These are phyloP conservation scores for Mrakia hoshinonis DNA, from an alignment of 768 basidiomycete genomes.

Conservation along the genomic window DNA sequence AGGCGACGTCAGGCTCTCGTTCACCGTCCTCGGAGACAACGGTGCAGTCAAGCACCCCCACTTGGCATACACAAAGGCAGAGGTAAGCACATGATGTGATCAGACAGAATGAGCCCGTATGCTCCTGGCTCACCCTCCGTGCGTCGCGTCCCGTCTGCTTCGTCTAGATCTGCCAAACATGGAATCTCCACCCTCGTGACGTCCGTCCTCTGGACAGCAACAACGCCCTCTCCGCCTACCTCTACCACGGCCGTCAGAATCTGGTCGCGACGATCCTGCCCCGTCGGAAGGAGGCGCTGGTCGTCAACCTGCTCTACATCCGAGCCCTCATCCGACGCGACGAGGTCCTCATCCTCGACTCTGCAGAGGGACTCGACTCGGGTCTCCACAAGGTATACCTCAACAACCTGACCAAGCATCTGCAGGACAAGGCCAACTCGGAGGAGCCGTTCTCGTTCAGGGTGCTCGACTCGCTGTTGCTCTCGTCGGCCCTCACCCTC, in stretches of 20 bases:
- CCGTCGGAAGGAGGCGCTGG: neutral
- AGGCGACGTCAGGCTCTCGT: slow-evolving; percentile 15
- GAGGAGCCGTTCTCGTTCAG: slow-evolving; percentile 22
- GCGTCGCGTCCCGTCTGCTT: neutral
- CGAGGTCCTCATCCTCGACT: slow-evolving; percentile 22
- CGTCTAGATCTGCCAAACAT: neutral
- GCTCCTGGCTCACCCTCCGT: neutral
- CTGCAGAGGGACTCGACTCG: slow-evolving; percentile 21
- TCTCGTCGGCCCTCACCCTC: slow-evolving; percentile 26
- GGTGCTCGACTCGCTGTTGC: slow-evolving; percentile 22
- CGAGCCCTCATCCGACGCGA: slow-evolving; percentile 19
- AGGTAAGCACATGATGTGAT: neutral
- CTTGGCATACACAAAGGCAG: slow-evolving; percentile 19
- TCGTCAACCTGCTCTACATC: slow-evolving; percentile 27
- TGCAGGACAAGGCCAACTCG: neutral
- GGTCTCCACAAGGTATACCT: slow-evolving; percentile 11
- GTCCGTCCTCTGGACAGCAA: slow-evolving; percentile 27
- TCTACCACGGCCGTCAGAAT: slow-evolving; percentile 27
- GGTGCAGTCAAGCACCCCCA: slow-evolving; percentile 20
- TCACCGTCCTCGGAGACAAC: neutral
- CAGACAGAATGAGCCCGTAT: neutral
- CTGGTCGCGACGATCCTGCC: slow-evolving; percentile 28
- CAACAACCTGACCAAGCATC: slow-evolving; percentile 9
- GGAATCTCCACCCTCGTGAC: slow-evolving; percentile 21
- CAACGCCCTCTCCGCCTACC: neutral